Percentiles rank a stretch among this genome's conserved stretches.
Conservation (phyloP, 768 basidiomycete species). For the Tephrocybe sp. region DNA sequence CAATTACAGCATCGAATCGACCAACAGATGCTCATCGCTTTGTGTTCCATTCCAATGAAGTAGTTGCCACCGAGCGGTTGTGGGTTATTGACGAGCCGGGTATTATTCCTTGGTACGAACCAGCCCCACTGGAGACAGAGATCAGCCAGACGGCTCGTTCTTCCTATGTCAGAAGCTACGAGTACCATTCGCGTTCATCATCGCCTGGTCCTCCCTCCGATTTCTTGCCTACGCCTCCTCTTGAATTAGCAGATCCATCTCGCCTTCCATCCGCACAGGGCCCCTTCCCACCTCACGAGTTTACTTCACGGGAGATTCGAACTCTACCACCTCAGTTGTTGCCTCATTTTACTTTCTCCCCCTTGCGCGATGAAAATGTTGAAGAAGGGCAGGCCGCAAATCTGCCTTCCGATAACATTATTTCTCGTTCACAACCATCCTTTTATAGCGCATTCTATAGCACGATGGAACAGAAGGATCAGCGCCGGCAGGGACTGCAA, state of each 20-base stretch:
- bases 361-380: conserved; percentile 10
- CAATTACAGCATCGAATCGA: conserved; percentile 62
- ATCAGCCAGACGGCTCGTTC: conserved; percentile 9
- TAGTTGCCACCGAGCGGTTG: conserved; percentile 58
- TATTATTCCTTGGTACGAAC: conserved; percentile 42
- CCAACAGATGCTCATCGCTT: conserved; percentile 84
- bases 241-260: conserved; percentile 33
- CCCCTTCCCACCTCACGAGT: conserved; percentile 21
- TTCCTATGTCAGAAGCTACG: conserved; percentile 6
- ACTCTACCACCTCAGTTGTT: conserved; percentile 10
- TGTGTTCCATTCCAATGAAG: conserved; percentile 78
- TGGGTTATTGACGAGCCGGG: conserved; percentile 65
- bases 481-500: conserved; percentile 38
- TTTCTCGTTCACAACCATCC: conserved; percentile 13
- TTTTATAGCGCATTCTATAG: conserved; percentile 23
- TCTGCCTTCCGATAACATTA: conserved; percentile 16
- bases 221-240: conserved; percentile 35
- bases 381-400: conserved; percentile 16
- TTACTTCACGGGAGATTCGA: conserved; percentile 13
- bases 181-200: conserved; percentile 21
- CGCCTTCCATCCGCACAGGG: conserved; percentile 25
- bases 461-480: conserved; percentile 40
- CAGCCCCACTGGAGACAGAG: conserved; percentile 13
- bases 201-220: conserved; percentile 28
- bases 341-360: conserved; percentile 13